Conservation (phyloP, 208 protist species). For the Trypanosoma caninum region DNA sequence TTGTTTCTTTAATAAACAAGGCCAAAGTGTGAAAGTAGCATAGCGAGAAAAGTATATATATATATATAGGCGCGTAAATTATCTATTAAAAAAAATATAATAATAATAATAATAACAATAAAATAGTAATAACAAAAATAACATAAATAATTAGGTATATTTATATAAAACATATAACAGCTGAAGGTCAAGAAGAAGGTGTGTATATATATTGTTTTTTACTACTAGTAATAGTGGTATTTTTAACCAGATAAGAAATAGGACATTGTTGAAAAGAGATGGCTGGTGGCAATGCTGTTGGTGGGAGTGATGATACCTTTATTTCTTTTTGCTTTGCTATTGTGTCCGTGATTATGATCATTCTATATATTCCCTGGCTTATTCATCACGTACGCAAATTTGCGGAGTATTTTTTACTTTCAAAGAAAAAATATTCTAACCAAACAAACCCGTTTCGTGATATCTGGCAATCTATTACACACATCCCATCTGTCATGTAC, state of each 20-base stretch:
- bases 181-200: neutral
- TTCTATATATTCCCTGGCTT: constrained; percentile 87
- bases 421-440: constrained; percentile 41
- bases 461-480: constrained; percentile 59
- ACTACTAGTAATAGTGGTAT: too few relatives aligned
- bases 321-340: constrained; percentile 88
- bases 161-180: neutral
- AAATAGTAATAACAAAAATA: neutral
- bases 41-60: neutral
- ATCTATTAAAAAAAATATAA: neutral
- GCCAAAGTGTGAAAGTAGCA: too few relatives aligned
- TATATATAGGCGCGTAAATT: neutral
- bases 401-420: constrained; percentile 56
- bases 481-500: constrained; percentile 51
- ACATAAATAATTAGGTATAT: neutral
- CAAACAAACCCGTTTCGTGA: constrained; percentile 57
- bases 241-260: too few relatives aligned
- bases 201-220: neutral
- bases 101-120: neutral
- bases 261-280: constrained; percentile 13
- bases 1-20: too few relatives aligned
- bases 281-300: constrained; percentile 53
- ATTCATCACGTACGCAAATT: constrained; percentile 49
- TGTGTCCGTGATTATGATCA: constrained; percentile 75
- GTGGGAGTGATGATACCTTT: constrained; percentile 85